Percentiles rank a stretch among this genome's conserved stretches.
These are phyloP conservation scores for Neltuma alba DNA, from an alignment of 306 rosid genomes.

Conservation along the genomic window DNA sequence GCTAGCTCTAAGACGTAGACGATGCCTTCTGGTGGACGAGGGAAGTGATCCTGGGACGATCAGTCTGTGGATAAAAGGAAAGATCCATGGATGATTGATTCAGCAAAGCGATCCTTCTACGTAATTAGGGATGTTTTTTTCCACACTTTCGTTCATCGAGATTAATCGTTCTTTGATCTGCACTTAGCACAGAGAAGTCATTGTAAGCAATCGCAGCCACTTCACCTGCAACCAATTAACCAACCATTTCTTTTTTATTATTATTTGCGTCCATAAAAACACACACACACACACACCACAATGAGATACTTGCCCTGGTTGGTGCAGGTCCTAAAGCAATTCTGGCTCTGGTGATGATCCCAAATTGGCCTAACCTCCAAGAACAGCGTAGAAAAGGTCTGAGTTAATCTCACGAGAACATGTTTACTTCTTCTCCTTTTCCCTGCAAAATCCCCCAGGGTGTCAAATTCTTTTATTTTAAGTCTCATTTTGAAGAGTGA, in stretches of 20 bases:
- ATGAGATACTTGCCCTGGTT: slow-evolving; percentile 50
- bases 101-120: slow-evolving; percentile 71
- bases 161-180: slow-evolving; percentile 77
- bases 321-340: slow-evolving; percentile 72
- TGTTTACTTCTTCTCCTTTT: slow-evolving; percentile 69
- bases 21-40: slow-evolving; percentile 56
- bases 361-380: slow-evolving; percentile 98
- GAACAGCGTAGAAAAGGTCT: slow-evolving; percentile 66
- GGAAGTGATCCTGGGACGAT: slow-evolving; percentile 56
- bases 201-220: slow-evolving; percentile 72
- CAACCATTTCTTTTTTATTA: no score
- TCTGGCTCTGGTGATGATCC: slow-evolving; percentile 86
- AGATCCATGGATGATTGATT: slow-evolving; percentile 54
- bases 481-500: no score
- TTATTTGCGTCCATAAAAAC: no score
- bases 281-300: no score
- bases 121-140: slow-evolving; percentile 49
- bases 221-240: slow-evolving; percentile 57
- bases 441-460: no score
- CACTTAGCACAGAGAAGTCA: slow-evolving; percentile 56
- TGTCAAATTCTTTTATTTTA: no score
- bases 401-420: slow-evolving; percentile 56
- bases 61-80: slow-evolving; percentile 63
- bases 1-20: slow-evolving; percentile 63
- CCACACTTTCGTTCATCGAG: slow-evolving; percentile 36